These are phyloP conservation scores for Dispira simplex DNA, from an alignment of 192 early-diverging fungal genomes.

Conservation along the genomic window DNA sequence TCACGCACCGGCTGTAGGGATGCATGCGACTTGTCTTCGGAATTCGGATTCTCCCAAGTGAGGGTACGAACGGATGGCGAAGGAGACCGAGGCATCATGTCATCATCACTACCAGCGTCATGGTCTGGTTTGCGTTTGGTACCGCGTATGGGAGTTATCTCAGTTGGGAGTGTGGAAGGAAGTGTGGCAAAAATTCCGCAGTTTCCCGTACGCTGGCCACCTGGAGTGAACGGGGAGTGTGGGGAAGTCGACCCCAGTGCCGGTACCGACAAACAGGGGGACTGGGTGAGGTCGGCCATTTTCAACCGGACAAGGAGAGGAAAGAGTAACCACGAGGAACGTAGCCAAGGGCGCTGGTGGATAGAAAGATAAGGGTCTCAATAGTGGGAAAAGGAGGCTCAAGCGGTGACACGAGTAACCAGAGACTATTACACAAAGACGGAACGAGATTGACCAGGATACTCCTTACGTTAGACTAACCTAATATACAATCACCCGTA, in stretches of 20 bases:
- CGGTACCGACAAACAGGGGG: conserved; percentile 7
- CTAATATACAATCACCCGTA: no score
- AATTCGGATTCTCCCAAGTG: conserved; percentile 13
- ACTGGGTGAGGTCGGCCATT: conserved; percentile 7
- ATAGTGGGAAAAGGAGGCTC: no score
- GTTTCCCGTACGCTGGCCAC: neutral
- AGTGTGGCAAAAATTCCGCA: conserved; percentile 1
- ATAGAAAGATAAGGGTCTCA: neutral
- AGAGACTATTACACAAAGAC: no score
- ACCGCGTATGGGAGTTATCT: conserved; percentile 7
- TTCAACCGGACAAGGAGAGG: neutral
- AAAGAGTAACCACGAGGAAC: neutral
- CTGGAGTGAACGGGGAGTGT: neutral
- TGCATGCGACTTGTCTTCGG: conserved; percentile 12
- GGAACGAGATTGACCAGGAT: no score
- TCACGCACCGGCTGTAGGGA: neutral
- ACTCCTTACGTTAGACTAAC: no score
- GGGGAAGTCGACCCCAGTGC: neutral
- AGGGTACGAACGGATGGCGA: conserved; percentile 11
- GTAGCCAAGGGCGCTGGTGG: neutral
- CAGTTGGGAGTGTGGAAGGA: neutral
- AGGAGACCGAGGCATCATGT: conserved; percentile 19
- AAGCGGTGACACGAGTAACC: no score
- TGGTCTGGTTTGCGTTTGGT: conserved; percentile 27
- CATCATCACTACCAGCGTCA: conserved; percentile 19